phyloP scores from a whole-genome alignment of 2,329 filamentous ascomycete species.

The Orbilia quercus region DNA sequence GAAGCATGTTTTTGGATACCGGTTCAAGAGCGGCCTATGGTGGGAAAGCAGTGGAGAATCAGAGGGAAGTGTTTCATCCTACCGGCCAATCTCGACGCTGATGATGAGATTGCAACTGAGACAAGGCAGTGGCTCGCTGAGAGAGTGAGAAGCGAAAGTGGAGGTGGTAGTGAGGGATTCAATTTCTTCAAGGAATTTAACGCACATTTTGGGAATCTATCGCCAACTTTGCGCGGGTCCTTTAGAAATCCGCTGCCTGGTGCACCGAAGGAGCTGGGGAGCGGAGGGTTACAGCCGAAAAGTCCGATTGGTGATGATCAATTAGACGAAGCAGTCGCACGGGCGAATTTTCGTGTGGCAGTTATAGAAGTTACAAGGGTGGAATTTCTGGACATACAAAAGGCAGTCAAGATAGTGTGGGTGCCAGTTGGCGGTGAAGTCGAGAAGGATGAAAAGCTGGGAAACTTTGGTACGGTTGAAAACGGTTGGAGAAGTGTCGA shows the following conservation, averaged over 20 bases:
- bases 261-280: constrained; percentile 67
- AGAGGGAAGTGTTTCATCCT: constrained; percentile 80
- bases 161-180: constrained; percentile 69
- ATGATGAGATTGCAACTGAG: constrained; percentile 52
- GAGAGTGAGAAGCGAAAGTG: constrained; percentile 16
- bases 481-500: constrained; percentile 48
- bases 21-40: constrained; percentile 69
- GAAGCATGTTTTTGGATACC: constrained; percentile 84
- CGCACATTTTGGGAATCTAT: constrained; percentile 88
- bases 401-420: constrained; percentile 27
- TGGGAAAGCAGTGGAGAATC: constrained; percentile 79
- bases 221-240: constrained; percentile 78
- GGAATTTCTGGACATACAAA: constrained; percentile 65
- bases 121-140: constrained; percentile 59
- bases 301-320: constrained; percentile 59
- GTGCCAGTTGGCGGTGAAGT: constrained; percentile 36
- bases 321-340: constrained; percentile 74
- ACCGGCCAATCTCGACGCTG: constrained; percentile 66
- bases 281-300: constrained; percentile 18
- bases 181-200: constrained; percentile 83
- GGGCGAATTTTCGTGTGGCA: constrained; percentile 79
- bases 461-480: constrained; percentile 25
- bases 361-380: constrained; percentile 80
- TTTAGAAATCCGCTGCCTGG: constrained; percentile 80
- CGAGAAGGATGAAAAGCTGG: constrained; percentile 42